Base-by-base conservation (phyloP, 2,329 filamentous ascomycete species). In the Pseudogymnoascus sp. region DNA sequence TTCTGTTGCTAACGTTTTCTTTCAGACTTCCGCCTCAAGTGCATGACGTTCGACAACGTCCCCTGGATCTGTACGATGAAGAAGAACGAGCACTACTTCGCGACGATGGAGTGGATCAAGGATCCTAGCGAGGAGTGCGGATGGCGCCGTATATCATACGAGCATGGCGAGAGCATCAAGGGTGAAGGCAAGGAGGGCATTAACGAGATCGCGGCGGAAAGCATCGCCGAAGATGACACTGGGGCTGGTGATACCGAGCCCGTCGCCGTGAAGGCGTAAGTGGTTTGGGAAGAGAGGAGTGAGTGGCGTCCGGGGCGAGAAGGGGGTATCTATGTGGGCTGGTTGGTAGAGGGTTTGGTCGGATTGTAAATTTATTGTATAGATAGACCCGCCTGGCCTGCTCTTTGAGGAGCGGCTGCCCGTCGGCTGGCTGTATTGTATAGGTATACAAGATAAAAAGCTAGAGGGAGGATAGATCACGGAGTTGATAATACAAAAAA, bases 31-130 rank as follows among this genome's bases (percentile, higher is more conserved):
- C 88, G 95, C 16, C 82, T 99, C 62, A 93, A 93, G 75, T 91
- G 95, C n/a, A 91, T 97, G 75, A 97, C 95, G 0, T 99, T 99
- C 72, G 95, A 99, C 75, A 96, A 96, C 71, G 92, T 99, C 8
- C 93, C 93, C 3, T 99, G 95, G 92, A 92, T 99, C n/a, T 91
- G 96, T 40, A 99, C 95, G 7, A 96, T 99, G 90, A 99, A 99
- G 86, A 97, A 97, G 84, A 97, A 97, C 70, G 93, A 99, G 74
- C 95, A 99, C 76, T 99, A 99, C 75, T 89, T 89, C 76, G 86
- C 87, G 0, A 88, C 85, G 0, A 84, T 85, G 75, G 87, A 89
- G 71, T 88, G 85, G 81, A 83, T 86, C 75, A 88, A 88, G 74
- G 86, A 88, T 67, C 72, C 76, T 12, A 76, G 76, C 5, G 84